Percentiles rank a stretch among this genome's conserved stretches.
Evolutionary conservation across 208 protist species (phyloP).

Genomic region (Herpetomonas muscarum): DNA sequence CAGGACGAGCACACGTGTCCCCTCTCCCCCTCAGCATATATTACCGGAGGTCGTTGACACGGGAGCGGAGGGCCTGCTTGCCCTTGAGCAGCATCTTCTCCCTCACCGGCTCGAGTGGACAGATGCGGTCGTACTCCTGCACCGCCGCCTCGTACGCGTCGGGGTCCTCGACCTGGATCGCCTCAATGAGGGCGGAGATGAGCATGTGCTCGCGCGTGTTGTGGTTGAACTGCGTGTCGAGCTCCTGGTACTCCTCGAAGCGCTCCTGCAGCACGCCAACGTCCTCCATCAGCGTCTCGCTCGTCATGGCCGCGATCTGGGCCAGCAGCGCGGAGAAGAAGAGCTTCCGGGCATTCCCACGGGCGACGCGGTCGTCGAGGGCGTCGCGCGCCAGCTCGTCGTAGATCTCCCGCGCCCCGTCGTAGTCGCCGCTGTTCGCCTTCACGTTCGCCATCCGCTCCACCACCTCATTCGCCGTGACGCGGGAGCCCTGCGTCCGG

Average conservation of each 20-base stretch:
- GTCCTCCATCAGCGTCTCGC: conserved; percentile 52
- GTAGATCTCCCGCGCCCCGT: conserved; percentile 55
- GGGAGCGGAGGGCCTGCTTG: conserved; percentile 51
- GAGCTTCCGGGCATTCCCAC: conserved; percentile 64
- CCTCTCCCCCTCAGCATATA: no score
- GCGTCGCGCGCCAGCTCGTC: conserved; percentile 67
- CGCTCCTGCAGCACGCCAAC: conserved; percentile 62
- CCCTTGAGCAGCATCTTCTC: conserved; percentile 74
- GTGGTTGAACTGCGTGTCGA: conserved; percentile 85
- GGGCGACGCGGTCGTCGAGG: conserved; percentile 67
- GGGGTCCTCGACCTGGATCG: conserved; percentile 53
- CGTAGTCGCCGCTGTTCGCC: conserved; percentile 61
- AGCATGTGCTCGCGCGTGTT: conserved; percentile 86
- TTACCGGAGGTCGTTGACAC: conserved; percentile 54
- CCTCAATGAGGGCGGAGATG: conserved; percentile 71
- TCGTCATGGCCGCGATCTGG: conserved; percentile 66
- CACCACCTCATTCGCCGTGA: conserved; percentile 61
- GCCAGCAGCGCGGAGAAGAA: conserved; percentile 81
- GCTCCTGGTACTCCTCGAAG: conserved; percentile 78
- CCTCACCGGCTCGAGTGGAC: conserved; percentile 55
- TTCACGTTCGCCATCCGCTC: conserved; percentile 74
- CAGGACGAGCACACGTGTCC: neutral
- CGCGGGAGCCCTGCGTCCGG: conserved; percentile 56
- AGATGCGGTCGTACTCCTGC: conserved; percentile 75
- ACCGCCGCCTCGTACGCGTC: conserved; percentile 69